These are phyloP conservation scores for Eimeria sp. DNA, from an alignment of 169 alveolate species.

Conservation along the genomic window DNA sequence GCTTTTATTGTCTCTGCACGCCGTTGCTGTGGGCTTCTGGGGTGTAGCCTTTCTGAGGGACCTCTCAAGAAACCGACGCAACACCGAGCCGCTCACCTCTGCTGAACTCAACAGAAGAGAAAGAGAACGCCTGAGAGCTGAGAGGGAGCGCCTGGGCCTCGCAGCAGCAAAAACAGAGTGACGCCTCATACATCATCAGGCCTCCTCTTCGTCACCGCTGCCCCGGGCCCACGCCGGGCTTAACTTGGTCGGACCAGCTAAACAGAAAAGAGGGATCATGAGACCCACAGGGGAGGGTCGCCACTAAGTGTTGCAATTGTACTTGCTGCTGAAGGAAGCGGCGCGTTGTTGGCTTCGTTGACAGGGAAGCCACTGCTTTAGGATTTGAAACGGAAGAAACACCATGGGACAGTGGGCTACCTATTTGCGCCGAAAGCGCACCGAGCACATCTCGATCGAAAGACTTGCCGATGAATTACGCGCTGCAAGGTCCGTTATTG, in stretches of 20 bases:
- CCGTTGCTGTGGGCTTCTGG: conserved; percentile 58
- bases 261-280: too few species aligned
- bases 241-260: neutral
- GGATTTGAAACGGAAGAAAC: neutral
- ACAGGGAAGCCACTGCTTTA: neutral
- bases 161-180: neutral
- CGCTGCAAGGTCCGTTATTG: conserved; percentile 31
- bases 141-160: neutral
- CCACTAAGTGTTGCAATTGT: too few species aligned
- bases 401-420: conserved; percentile 78
- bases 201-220: neutral
- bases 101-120: conserved; percentile 28
- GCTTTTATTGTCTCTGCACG: conserved; percentile 11
- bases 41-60: conserved; percentile 60
- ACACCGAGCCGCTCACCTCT: conserved; percentile 14
- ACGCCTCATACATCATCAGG: neutral
- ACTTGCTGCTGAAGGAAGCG: too few species aligned
- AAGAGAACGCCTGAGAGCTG: conserved; percentile 10
- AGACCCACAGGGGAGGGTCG: too few species aligned
- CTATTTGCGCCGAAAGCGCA: conserved; percentile 53
- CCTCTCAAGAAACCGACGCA: neutral
- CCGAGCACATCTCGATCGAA: conserved; percentile 54
- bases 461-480: conserved; percentile 75
- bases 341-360: neutral
- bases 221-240: neutral